phyloP scores from a whole-genome alignment of 2,329 filamentous ascomycete species.

The Colletotrichum sp. region DNA sequence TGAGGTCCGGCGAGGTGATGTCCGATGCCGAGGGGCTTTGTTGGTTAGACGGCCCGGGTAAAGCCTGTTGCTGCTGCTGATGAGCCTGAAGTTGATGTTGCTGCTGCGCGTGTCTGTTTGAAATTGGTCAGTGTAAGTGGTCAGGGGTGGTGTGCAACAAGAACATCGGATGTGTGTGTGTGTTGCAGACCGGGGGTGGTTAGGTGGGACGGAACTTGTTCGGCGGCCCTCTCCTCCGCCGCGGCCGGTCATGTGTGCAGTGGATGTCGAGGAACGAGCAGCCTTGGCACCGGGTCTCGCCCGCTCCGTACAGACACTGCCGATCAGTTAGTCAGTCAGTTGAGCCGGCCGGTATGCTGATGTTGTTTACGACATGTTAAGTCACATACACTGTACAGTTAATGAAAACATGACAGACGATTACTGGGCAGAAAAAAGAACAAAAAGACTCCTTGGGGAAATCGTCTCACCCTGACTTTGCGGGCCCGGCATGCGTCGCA shows the following conservation, averaged over 20 bases:
- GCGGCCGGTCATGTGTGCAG: slow-evolving; percentile 31
- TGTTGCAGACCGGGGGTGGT: neutral
- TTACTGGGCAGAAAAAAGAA: neutral
- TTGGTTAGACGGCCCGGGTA: neutral
- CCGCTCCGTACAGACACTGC: slow-evolving; percentile 23
- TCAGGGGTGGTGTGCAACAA: neutral
- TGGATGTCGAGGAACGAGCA: slow-evolving; percentile 28
- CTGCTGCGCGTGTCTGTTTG: neutral
- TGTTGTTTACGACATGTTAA: neutral
- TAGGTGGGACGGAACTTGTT: slow-evolving; percentile 24
- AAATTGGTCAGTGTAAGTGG: neutral
- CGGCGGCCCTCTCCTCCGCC: slow-evolving; percentile 30
- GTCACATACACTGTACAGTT: neutral
- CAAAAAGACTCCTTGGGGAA: neutral
- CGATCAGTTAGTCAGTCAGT: neutral
- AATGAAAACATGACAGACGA: neutral
- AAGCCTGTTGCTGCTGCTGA: neutral
- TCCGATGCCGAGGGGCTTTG: slow-evolving; percentile 3
- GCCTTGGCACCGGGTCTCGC: slow-evolving; percentile 22
- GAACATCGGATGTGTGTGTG: neutral
- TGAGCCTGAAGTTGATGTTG: neutral
- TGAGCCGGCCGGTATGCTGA: neutral
- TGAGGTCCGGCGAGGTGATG: slow-evolving; percentile 1
- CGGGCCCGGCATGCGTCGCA: slow-evolving; percentile 33
- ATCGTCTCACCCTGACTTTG: slow-evolving; percentile 29